phyloP scores from a whole-genome alignment of 1,284 basidiomycete genomes.

The Ceratobasidium sp. region DNA sequence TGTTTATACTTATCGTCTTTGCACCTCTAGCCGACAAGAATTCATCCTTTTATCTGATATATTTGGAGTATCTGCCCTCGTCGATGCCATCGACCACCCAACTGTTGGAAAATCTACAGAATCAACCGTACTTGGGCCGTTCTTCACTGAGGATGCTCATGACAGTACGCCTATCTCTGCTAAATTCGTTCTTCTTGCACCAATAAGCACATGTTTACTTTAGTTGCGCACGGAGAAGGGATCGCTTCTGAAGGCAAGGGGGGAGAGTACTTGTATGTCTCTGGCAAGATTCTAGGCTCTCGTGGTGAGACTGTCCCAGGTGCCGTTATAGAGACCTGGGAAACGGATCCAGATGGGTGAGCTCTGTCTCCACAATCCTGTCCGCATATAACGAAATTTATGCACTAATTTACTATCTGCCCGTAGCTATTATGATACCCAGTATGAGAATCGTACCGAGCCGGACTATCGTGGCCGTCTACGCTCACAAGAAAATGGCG shows the following conservation, averaged over 20 bases:
- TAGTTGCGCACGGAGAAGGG: slow-evolving; percentile 70
- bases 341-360: slow-evolving; percentile 72
- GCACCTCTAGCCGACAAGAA: slow-evolving; percentile 72
- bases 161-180: slow-evolving; percentile 65
- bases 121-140: slow-evolving; percentile 85
- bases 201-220: not conserved
- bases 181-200: not conserved
- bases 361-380: not conserved
- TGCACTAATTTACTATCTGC: not conserved
- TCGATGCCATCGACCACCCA: slow-evolving; percentile 83
- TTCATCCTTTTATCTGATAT: slow-evolving; percentile 86
- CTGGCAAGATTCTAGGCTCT: slow-evolving; percentile 75
- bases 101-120: slow-evolving; percentile 75
- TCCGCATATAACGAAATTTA: slow-evolving; percentile 24
- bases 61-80: slow-evolving; percentile 81
- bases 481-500: slow-evolving; percentile 72
- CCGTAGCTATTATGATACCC: slow-evolving; percentile 72
- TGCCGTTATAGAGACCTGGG: slow-evolving; percentile 86
- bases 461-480: slow-evolving; percentile 86
- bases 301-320: slow-evolving; percentile 75
- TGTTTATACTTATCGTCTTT: not conserved
- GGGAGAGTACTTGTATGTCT: slow-evolving; percentile 78
- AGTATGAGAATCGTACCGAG: slow-evolving; percentile 71
- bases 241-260: slow-evolving; percentile 87
- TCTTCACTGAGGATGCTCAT: slow-evolving; percentile 83